A percentile compares a stretch with the other conserved stretches of the same genome.
phyloP scores from a whole-genome alignment of 2,329 filamentous ascomycete genomes.

The Shiraia sp. region DNA sequence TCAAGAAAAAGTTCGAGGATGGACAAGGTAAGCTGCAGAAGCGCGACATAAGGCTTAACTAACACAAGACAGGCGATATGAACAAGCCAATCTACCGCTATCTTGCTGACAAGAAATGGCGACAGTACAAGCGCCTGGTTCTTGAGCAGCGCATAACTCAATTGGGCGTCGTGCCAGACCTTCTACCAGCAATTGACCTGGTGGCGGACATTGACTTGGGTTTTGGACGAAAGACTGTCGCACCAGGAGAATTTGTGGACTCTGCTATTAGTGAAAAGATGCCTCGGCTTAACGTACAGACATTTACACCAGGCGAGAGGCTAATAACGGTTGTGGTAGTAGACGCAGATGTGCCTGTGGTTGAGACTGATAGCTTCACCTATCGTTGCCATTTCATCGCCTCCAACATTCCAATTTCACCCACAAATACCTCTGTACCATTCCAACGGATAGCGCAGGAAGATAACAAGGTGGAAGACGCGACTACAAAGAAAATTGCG shows the following conservation, averaged over 20 bases:
- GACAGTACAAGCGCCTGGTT: constrained; percentile 75
- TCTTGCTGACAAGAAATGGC: constrained; percentile 87
- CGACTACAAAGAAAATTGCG: constrained; percentile 62
- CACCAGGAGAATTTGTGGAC: constrained; percentile 78
- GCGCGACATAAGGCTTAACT: constrained; percentile 2
- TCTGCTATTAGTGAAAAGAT: constrained; percentile 72
- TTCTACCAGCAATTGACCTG: constrained; percentile 79
- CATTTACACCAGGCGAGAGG: constrained; percentile 80
- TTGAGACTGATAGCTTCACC: constrained; percentile 73
- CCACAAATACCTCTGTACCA: constrained; percentile 48
- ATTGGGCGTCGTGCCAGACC: constrained; percentile 84
- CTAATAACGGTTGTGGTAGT: constrained; percentile 83
- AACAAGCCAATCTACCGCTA: constrained; percentile 93
- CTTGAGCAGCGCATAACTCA: constrained; percentile 84
- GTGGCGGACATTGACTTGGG: constrained; percentile 78
- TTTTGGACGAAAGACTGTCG: constrained; percentile 71
- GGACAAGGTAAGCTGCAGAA: constrained; percentile 69
- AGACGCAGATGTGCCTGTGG: constrained; percentile 86
- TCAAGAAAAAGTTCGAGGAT: constrained; percentile 94
- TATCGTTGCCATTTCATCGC: constrained; percentile 89
- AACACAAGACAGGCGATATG: constrained; percentile 73
- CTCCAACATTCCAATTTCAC: constrained; percentile 68
- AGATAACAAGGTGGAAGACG: constrained; percentile 51
- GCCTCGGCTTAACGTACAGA: constrained; percentile 79
- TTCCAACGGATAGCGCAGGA: constrained; percentile 38